Base-by-base conservation (phyloP, 345 rosid species). In the Bruguiera parviflora region DNA sequence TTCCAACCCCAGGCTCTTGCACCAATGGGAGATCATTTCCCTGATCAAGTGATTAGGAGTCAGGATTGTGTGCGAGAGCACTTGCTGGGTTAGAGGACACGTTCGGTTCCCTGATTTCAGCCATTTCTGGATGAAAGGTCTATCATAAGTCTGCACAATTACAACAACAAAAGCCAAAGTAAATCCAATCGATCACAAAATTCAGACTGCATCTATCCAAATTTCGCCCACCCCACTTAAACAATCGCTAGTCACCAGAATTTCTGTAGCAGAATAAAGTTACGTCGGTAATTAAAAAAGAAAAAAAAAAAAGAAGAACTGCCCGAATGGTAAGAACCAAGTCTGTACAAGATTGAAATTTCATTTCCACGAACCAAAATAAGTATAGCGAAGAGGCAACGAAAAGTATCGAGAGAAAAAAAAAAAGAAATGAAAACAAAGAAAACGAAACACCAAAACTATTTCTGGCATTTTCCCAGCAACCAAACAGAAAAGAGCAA, bases 11-110 rank as follows among this genome's bases (percentile, higher is more conserved):
- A 69, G 82, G 65, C 68, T 82, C 74, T 79, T 83, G 58, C 96
- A 87, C 99, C 99, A 94, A 27, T 86, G 92, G 1, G 81, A 81
- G 69, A 92, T 89, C 97, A 94, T 76, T 18, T 89, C 96, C 76
- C 86, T 62, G 60, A 91, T 79, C 76, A 94, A 81, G 15, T 76
- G 74, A 78, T 94, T 94, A 0, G 99, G 96, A 24, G 88, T 83
- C 25, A 94, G 84, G 61, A 72, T 68, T 2, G 92, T 77, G 73
- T 89, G 86, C 3, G 96, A 84, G 59, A 94, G 85, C 51, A 94
- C 99, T 74, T 94, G 96, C 61, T 92, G 81, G 39, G 96, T 88
- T 68, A 64, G 77, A 31, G 99, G 99, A 75, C 99, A 94, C 39
- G 93, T 89, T 71, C 93, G 64, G 58, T 88, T 94, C 33, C 96